Evolutionary conservation across 2,329 filamentous ascomycete species (phyloP).

Genomic region (Stagonosporopsis rhizophila): DNA sequence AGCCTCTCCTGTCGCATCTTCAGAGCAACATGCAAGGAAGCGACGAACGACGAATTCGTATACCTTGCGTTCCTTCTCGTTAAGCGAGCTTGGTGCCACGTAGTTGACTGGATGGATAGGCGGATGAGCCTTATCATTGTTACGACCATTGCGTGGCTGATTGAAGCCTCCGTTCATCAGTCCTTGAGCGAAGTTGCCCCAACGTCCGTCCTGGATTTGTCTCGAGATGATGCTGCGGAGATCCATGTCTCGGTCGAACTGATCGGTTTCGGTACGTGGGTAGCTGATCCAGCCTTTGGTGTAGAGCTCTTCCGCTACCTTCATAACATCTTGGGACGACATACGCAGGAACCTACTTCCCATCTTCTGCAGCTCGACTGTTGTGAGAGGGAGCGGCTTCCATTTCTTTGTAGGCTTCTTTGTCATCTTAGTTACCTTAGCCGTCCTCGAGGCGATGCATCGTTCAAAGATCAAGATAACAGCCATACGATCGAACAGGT

Average conservation of each 20-base stretch:
- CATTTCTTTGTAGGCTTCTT: conserved; percentile 93
- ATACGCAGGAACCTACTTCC: conserved; percentile 89
- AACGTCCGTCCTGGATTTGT: conserved; percentile 76
- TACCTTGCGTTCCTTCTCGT: conserved; percentile 73
- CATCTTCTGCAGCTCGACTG: conserved; percentile 95
- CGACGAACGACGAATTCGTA: conserved; percentile 93
- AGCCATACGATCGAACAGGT: conserved; percentile 86
- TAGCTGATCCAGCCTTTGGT: conserved; percentile 97
- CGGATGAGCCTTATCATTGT: conserved; percentile 97
- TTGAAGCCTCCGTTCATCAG: conserved; percentile 79
- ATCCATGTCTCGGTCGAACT: conserved; percentile 90
- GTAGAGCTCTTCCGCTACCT: conserved; percentile 82
- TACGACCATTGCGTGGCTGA: conserved; percentile 79
- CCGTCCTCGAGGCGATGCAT: conserved; percentile 77
- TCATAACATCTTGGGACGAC: conserved; percentile 91
- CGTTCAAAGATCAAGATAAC: conserved; percentile 84
- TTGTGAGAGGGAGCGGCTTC: conserved; percentile 92
- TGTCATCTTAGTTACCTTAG: conserved; percentile 82
- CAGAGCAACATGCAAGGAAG: conserved; percentile 94
- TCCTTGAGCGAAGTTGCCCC: conserved; percentile 80
- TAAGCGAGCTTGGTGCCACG: conserved; percentile 67
- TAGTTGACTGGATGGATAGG: conserved; percentile 97
- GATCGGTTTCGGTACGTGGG: conserved; percentile 94
- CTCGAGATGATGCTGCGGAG: conserved; percentile 81
- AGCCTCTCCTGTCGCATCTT: conserved; percentile 86